phyloP scores from a whole-genome alignment of 768 basidiomycete species.

The Rhizopogon vinicolor region DNA sequence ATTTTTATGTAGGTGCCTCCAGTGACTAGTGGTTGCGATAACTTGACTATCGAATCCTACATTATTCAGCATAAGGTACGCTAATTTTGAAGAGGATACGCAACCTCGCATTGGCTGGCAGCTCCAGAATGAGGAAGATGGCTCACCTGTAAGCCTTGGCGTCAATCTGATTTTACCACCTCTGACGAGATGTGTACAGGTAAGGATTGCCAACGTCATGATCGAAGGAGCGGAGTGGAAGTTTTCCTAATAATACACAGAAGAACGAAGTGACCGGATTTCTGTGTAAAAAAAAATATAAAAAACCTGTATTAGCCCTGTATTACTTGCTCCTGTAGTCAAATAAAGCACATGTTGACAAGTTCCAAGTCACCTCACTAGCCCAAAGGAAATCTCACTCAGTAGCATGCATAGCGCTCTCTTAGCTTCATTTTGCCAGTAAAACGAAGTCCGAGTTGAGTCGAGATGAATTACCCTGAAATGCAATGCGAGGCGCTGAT shows the following conservation, averaged over 20 bases:
- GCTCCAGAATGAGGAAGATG: not conserved
- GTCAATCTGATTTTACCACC: not conserved
- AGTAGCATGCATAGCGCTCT: too few relatives aligned
- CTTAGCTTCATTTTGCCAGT: too few relatives aligned
- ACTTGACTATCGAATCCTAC: not conserved
- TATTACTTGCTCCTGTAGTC: too few relatives aligned
- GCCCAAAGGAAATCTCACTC: too few relatives aligned
- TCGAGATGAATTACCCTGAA: too few relatives aligned
- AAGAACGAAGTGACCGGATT: too few relatives aligned
- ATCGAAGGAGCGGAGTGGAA: not conserved
- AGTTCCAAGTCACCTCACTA: too few relatives aligned
- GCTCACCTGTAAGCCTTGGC: not conserved
- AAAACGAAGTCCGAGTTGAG: too few relatives aligned
- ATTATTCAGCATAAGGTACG: not conserved
- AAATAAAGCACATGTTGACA: too few relatives aligned
- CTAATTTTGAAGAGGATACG: not conserved
- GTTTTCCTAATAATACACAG: not conserved
- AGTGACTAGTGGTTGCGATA: not conserved
- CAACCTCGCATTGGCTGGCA: not conserved
- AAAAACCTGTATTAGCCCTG: too few relatives aligned
- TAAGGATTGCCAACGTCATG: not conserved
- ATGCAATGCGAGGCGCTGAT: too few relatives aligned
- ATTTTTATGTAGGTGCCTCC: not conserved
- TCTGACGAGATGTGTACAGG: not conserved
- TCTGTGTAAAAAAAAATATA: too few relatives aligned